Base-by-base conservation (phyloP, 306 rosid genomes). In the Arachis hypogaea region DNA sequence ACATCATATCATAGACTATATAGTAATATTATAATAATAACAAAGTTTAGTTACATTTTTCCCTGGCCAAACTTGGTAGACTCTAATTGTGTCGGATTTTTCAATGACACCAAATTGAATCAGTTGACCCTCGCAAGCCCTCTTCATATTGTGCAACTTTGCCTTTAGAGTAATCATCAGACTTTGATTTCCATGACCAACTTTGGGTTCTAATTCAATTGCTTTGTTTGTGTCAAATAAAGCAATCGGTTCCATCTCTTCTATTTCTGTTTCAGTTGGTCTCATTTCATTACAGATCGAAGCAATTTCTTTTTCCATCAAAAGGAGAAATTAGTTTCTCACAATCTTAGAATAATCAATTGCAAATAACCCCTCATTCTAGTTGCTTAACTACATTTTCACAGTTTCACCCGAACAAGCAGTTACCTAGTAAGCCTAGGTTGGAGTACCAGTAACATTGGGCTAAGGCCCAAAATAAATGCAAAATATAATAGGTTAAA, bases 1-100 rank as follows among this genome's bases (percentile, higher is more conserved):
- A 33, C 38, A 33, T 33, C 38, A 33, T 33, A 33, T 33, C 38
- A 33, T 33, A 33, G 38, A n/a, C 11, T 4, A 11, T 9, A 9
- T 7, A 36, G n/a, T 6, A 2, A 45, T 38, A 56, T 44, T 5
- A 65, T 2, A 64, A 9, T 33, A 18, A 14, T 62, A 14, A 38
- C 8, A 28, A 52, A 44, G 69, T 22, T 16, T 67, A 77, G 11
- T 29, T 67, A 77, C 88, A 78, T 75, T 81, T 66, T 44, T 81
- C n/a, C 84, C 83, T 3, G 85, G 81, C 81, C 88, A 61, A 66
- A 81, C 54, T 62, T 67, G 83, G 67, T 71, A 80, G 6, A 29
- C 71, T 59, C 84, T 66, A 45, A 55, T 61, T 47, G 62, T 59
- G 72, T 63, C 75, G 28, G 51, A 43, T 7, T 69, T 73, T 2